Evolutionary conservation across 371 early-diverging fungal genomes (phyloP), one percentile per base, ranked within the genome.

Genomic region (Mucor circinelloides): DNA sequence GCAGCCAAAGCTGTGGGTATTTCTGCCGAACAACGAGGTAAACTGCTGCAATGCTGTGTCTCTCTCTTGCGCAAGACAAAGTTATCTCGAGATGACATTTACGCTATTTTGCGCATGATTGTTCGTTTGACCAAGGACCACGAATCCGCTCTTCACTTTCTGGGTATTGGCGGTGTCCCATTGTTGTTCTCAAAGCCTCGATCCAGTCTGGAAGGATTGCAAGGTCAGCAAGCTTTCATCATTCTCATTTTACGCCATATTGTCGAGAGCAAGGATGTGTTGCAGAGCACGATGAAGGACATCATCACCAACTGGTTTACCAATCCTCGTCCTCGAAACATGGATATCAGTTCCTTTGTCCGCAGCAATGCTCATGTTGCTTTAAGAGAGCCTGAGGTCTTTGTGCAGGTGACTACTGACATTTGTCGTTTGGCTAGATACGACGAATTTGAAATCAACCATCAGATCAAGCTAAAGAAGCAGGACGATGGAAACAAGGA

Each of bases 171-270:
- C 52, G 91, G 94, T 8, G 70, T 96, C 27, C 76, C 82, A 2
- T 60, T 86, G 21, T 67, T 94, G 8, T 85, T 94, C 65, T 75
- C 80, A 19, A 73, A 80, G 7, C 76, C 80, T 28, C 75, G 83
- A 8, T 66, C 71, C 1, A 77, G 80, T 36, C 68, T 89, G 6
- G 85, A 87, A 56, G 82, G 83, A 10, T 88, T 93, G 46, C 84
- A 84, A 61, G 89, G 92, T 3, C 92, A 94, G 44, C 91, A 89
- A 65, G 84, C 89, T 5, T 84, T 93, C 46, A 86, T 89, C 42
- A 79, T 92, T 30, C 88, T 96, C 62, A 91, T 97, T 46, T 71
- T 98, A 58, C 89, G 97, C 6, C 96, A 98, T 66, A 83, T 94
- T 15, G 84, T 96, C 48, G 99, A 98, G 74, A 84, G 89, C 65